phyloP scores from a whole-genome alignment of 1,284 basidiomycete genomes.

The Malassezia caprae region DNA sequence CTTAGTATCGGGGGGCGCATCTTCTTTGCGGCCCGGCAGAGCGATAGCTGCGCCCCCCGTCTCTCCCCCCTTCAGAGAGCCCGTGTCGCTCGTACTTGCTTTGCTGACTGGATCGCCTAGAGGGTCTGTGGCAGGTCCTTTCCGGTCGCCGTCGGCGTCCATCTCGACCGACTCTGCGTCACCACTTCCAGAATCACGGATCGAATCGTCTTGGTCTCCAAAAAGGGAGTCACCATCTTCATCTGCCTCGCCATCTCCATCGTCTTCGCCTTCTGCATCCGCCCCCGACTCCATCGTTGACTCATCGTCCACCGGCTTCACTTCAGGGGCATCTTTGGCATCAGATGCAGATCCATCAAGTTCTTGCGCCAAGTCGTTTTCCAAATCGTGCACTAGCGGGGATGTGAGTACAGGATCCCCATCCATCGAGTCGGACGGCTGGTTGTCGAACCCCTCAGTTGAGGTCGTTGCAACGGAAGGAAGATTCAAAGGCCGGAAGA shows the following conservation, averaged over 20 bases:
- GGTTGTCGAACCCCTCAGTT: background rate
- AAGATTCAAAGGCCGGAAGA: constrained; percentile 59
- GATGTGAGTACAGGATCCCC: background rate
- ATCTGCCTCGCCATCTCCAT: constrained; percentile 25
- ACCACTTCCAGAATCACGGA: constrained; percentile 21
- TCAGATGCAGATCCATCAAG: background rate
- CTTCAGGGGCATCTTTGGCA: constrained; percentile 33
- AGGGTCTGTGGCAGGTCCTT: background rate
- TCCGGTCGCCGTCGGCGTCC: constrained; percentile 13
- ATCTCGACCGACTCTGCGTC: constrained; percentile 16
- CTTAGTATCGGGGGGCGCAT: background rate
- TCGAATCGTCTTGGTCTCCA: constrained; percentile 16
- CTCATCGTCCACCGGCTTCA: constrained; percentile 26
- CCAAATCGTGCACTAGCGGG: background rate
- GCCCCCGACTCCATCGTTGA: constrained; percentile 20
- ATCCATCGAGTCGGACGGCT: background rate
- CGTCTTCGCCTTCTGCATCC: constrained; percentile 31
- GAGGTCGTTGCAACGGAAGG: background rate
- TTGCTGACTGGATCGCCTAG: constrained; percentile 2
- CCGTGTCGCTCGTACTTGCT: background rate
- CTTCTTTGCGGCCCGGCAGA: constrained; percentile 1
- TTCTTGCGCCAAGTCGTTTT: background rate
- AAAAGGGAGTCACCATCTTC: constrained; percentile 29
- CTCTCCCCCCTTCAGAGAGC: background rate
- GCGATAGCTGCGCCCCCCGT: background rate